Conservation (phyloP, 768 basidiomycete species). For the Macrolepiota fuliginosa region DNA sequence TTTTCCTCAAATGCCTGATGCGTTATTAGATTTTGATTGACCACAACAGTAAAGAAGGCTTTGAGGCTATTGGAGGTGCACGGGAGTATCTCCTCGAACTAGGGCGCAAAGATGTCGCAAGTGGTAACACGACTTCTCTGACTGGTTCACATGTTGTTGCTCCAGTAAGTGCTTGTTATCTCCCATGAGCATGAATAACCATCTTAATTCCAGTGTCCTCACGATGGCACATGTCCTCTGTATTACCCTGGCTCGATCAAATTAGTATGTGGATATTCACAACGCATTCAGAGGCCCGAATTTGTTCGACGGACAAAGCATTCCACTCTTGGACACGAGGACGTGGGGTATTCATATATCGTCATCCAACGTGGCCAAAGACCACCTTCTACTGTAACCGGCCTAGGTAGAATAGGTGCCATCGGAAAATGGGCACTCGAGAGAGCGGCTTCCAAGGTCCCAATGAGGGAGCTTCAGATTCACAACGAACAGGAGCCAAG, state of each 20-base stretch:
- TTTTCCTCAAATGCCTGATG: not conserved
- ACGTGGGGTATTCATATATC: slow-evolving; percentile 87
- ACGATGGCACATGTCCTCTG: slow-evolving; percentile 84
- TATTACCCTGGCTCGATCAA: slow-evolving; percentile 49
- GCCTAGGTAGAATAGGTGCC: slow-evolving; percentile 50
- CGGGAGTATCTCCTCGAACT: slow-evolving; percentile 67
- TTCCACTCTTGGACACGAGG: slow-evolving; percentile 79
- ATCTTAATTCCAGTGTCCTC: slow-evolving; percentile 66
- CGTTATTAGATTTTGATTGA: slow-evolving; percentile 76
- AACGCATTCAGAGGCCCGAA: slow-evolving; percentile 81
- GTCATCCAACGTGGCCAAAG: slow-evolving; percentile 79
- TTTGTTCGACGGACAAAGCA: slow-evolving; percentile 91
- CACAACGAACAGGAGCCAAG: slow-evolving; percentile 29
- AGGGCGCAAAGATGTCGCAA: slow-evolving; percentile 57
- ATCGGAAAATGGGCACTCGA: slow-evolving; percentile 46
- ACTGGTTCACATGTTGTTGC: slow-evolving; percentile 83
- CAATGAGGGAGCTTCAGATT: slow-evolving; percentile 40
- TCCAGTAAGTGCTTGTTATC: slow-evolving; percentile 53
- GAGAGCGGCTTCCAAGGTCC: slow-evolving; percentile 25
- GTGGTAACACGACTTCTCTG: slow-evolving; percentile 27
- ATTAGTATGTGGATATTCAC: slow-evolving; percentile 79
- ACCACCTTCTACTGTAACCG: slow-evolving; percentile 39
- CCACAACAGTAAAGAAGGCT: slow-evolving; percentile 73
- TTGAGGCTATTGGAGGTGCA: slow-evolving; percentile 75
- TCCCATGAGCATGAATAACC: not conserved